These are phyloP conservation scores for Chlorella sp. DNA, from an alignment of 139 green algal species.

Conservation along the genomic window DNA sequence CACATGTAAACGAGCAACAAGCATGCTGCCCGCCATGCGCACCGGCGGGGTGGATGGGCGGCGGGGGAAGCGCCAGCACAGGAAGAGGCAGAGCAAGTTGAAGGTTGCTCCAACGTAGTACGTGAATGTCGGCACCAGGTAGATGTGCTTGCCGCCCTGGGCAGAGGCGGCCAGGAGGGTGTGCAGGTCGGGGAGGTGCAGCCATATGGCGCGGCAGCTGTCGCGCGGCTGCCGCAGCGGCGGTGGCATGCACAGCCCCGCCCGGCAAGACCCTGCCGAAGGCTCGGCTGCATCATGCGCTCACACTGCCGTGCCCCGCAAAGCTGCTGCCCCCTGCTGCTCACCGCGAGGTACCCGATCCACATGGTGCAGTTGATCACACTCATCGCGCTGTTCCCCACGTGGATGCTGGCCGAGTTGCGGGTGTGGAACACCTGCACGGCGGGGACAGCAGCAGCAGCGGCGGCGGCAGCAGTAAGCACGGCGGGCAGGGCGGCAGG, in stretches of 20 bases:
- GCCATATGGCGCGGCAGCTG: no score
- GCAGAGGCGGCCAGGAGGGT: background rate
- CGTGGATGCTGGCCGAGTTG: conserved; percentile 4
- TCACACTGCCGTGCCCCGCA: no score
- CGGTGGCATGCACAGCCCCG: no score
- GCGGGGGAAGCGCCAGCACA: background rate
- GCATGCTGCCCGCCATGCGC: no score
- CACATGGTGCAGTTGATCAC: background rate
- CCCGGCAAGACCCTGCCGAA: no score
- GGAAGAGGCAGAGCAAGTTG: background rate
- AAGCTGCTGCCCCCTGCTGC: background rate
- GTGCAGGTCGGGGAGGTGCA: no score
- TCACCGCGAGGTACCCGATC: background rate
- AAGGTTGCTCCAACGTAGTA: background rate
- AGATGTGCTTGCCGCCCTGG: background rate
- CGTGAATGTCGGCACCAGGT: background rate
- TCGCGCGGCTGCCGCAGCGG: no score
- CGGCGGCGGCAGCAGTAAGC: no score
- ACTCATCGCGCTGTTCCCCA: background rate
- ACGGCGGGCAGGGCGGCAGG: no score
- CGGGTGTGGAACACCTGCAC: background rate
- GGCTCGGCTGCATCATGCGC: no score
- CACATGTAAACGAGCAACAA: no score
- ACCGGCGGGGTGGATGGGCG: background rate
- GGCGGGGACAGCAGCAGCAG: no score